Evolutionary conservation across 108 stramenopile species (phyloP).

Genomic region (Cylindrotheca fusiformis): DNA sequence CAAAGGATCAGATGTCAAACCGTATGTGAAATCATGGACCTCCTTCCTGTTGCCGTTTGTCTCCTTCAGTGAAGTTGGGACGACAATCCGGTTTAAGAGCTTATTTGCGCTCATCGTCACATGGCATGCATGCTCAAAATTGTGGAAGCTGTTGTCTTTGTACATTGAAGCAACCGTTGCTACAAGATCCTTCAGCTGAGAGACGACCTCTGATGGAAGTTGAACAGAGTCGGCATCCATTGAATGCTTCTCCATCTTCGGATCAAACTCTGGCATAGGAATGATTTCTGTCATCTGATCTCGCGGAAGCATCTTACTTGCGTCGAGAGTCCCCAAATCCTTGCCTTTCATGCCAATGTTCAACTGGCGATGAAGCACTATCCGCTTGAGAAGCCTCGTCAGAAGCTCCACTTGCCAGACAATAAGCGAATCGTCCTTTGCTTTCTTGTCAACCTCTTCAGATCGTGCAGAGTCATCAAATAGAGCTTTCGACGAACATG

Average conservation of each 20-base stretch:
- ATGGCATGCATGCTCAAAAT: constrained; percentile 29
- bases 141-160: constrained; percentile 25
- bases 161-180: constrained; percentile 20
- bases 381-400: constrained; percentile 13
- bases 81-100: constrained; percentile 29
- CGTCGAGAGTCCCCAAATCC: not conserved
- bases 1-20: constrained; percentile 51
- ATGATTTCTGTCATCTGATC: constrained; percentile 20
- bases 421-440: not conserved
- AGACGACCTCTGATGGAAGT: constrained; percentile 4
- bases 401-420: constrained; percentile 17
- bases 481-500: not conserved
- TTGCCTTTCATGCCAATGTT: not conserved
- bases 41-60: not conserved
- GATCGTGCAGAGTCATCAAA: not conserved
- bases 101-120: constrained; percentile 50
- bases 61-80: too few species aligned
- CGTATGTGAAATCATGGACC: constrained; percentile 36
- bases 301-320: not conserved
- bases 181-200: constrained; percentile 17
- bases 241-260: not conserved
- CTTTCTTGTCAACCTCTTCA: not conserved
- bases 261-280: constrained; percentile 13
- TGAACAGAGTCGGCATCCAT: not conserved
- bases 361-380: constrained; percentile 11